Conservation (phyloP, 495 filamentous ascomycete genomes). For the Penicillium verhagenii region DNA sequence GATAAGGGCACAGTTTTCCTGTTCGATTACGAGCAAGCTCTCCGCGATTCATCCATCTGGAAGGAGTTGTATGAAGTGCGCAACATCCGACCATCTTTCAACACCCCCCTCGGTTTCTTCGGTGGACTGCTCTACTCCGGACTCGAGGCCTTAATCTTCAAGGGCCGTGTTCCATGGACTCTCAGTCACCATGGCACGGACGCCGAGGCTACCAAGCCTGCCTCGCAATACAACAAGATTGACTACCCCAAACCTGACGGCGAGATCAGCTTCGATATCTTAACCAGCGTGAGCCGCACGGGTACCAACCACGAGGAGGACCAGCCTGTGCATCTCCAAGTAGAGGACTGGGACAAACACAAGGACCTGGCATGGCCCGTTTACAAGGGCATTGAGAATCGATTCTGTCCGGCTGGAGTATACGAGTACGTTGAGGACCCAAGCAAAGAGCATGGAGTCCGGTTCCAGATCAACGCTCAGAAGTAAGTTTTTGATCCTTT, state of each 20-base stretch:
- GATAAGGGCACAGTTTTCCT: slow-evolving; percentile 74
- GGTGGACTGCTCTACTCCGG: slow-evolving; percentile 94
- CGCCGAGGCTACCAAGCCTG: slow-evolving; percentile 71
- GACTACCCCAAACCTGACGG: slow-evolving; percentile 97
- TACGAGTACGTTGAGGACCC: slow-evolving; percentile 98
- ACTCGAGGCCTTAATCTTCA: slow-evolving; percentile 83
- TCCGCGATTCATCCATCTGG: slow-evolving; percentile 90
- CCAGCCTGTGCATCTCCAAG: slow-evolving; percentile 93
- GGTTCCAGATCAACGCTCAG: slow-evolving; percentile 97
- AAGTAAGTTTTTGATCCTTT: slow-evolving; percentile 64
- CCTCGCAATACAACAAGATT: slow-evolving; percentile 79
- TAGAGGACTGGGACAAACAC: slow-evolving; percentile 92
- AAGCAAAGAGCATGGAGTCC: slow-evolving; percentile 74
- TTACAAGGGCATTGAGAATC: slow-evolving; percentile 91
- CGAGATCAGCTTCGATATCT: slow-evolving; percentile 89
- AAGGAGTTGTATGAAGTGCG: slow-evolving; percentile 91
- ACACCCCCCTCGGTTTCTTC: slow-evolving; percentile 75
- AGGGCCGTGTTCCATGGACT: slow-evolving; percentile 89
- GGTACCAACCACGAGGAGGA: slow-evolving; percentile 99
- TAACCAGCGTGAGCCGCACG: slow-evolving; percentile 89
- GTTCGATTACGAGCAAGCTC: slow-evolving; percentile 87
- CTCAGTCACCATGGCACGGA: slow-evolving; percentile 72
- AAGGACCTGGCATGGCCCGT: slow-evolving; percentile 75
- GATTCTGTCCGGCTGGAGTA: slow-evolving; percentile 99
- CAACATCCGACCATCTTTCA: slow-evolving; percentile 96